These are phyloP conservation scores for Albifimbria verrucaria DNA, from an alignment of 2,329 filamentous ascomycete species.

Conservation along the genomic window DNA sequence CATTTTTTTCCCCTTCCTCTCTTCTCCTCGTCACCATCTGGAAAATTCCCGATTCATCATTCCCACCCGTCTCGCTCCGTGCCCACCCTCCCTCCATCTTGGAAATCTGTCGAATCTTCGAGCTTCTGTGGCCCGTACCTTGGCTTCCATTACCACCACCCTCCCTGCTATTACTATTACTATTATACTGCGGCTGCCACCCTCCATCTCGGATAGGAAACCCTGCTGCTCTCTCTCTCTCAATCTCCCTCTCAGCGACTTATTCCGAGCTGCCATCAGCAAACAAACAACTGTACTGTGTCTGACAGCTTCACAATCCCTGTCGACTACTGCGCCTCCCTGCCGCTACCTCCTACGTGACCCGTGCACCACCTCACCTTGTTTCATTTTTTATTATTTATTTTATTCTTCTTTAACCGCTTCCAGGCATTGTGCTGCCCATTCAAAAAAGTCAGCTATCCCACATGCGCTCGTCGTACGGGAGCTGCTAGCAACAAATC, in stretches of 20 bases:
- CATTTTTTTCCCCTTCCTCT: background rate
- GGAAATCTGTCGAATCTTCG: background rate
- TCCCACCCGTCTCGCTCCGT: background rate
- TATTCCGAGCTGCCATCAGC: too few species aligned
- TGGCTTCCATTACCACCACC: too few species aligned
- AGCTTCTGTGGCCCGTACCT: background rate
- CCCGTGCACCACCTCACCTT: background rate
- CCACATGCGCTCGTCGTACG: constrained; percentile 24
- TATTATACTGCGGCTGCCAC: background rate
- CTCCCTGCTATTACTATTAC: too few species aligned
- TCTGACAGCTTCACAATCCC: background rate
- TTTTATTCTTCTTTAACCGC: background rate
- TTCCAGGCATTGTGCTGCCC: too few species aligned
- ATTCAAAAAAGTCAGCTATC: background rate
- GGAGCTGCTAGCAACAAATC: constrained; percentile 12
- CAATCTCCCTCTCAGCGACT: too few species aligned
- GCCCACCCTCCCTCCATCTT: background rate
- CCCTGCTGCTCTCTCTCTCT: background rate
- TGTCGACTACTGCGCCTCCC: background rate
- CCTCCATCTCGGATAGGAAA: background rate
- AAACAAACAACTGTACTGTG: too few species aligned
- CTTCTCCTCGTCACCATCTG: background rate
- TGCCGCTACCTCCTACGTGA: background rate
- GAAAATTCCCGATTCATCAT: background rate
- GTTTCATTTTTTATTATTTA: background rate